Percentiles rank a stretch among this genome's conserved stretches.
Conservation (phyloP, 164 flowering plant species). For the Vitis labrusca region DNA sequence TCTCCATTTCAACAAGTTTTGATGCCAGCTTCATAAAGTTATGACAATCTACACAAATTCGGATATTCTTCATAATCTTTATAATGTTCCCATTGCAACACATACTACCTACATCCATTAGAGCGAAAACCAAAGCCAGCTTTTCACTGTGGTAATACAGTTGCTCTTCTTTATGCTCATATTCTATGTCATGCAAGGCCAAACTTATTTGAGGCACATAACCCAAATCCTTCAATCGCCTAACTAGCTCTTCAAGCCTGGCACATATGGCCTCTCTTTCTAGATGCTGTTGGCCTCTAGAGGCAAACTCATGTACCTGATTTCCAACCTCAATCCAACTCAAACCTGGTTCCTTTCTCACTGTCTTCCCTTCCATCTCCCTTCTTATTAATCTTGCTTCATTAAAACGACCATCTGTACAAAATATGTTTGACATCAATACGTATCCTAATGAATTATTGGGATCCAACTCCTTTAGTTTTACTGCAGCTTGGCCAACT, state of each 20-base stretch:
- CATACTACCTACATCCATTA: conserved; percentile 33
- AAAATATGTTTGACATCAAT: conserved; percentile 62
- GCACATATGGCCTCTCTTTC: conserved; percentile 37
- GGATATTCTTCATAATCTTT: conserved; percentile 70
- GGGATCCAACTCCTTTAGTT: conserved; percentile 63
- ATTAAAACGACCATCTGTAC: conserved; percentile 39
- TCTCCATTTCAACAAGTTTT: conserved; percentile 47
- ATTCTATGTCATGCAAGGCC: conserved; percentile 61
- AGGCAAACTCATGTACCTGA: conserved; percentile 67
- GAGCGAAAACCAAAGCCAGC: conserved; percentile 66
- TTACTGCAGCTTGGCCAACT: conserved; percentile 56
- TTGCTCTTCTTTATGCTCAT: conserved; percentile 69
- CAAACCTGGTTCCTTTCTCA: conserved; percentile 76
- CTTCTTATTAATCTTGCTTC: conserved; percentile 53
- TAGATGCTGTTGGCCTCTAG: conserved; percentile 61
- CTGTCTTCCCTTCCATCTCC: conserved; percentile 51
- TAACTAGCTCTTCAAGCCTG: conserved; percentile 39
- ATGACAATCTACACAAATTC: conserved; percentile 78
- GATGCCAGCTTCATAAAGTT: conserved; percentile 77
- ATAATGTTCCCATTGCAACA: conserved; percentile 16
- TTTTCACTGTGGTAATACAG: conserved; percentile 77
- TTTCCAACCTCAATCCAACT: conserved; percentile 76
- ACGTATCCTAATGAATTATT: conserved; percentile 61
- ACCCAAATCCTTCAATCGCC: conserved; percentile 49
- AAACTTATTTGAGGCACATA: conserved; percentile 66